A percentile compares a stretch with the other conserved stretches of the same genome.
Conservation (phyloP, 2,329 filamentous ascomycete genomes). For the Cucurbitaria berberidis region DNA sequence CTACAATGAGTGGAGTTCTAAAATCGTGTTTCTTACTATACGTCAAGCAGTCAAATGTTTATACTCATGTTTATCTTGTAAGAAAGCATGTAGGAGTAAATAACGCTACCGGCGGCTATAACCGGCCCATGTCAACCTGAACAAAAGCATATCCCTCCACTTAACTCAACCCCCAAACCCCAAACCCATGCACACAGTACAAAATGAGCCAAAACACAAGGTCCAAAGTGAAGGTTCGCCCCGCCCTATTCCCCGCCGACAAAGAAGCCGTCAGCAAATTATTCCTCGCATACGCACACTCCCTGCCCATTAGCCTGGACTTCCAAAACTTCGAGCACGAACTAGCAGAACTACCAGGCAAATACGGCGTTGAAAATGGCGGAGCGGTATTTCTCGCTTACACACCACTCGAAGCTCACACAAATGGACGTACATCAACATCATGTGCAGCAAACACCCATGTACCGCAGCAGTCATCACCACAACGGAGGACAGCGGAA, state of each 20-base stretch:
- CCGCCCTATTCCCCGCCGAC: constrained; percentile 52
- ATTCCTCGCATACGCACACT: constrained; percentile 50
- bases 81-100: too few relatives aligned
- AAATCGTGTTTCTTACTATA: too few relatives aligned
- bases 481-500: too few relatives aligned
- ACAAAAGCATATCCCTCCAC: background rate
- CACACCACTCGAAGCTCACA: background rate
- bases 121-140: background rate
- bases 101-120: background rate
- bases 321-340: constrained; percentile 64
- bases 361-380: constrained; percentile 54
- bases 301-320: constrained; percentile 60
- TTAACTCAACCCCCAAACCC: background rate
- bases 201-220: background rate
- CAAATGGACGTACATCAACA: background rate
- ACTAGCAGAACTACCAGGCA: constrained; percentile 60
- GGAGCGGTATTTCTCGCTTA: constrained; percentile 59
- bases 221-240: constrained; percentile 14
- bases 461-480: background rate
- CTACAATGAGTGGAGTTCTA: too few relatives aligned
- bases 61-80: too few relatives aligned
- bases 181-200: background rate
- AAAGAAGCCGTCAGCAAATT: constrained; percentile 43
- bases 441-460: constrained; percentile 8
- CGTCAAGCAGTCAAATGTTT: too few relatives aligned